Percentiles rank a stretch among this genome's conserved stretches.
These are phyloP conservation scores for Fibroporia radiculosa DNA, from an alignment of 768 basidiomycete species.

Conservation along the genomic window DNA sequence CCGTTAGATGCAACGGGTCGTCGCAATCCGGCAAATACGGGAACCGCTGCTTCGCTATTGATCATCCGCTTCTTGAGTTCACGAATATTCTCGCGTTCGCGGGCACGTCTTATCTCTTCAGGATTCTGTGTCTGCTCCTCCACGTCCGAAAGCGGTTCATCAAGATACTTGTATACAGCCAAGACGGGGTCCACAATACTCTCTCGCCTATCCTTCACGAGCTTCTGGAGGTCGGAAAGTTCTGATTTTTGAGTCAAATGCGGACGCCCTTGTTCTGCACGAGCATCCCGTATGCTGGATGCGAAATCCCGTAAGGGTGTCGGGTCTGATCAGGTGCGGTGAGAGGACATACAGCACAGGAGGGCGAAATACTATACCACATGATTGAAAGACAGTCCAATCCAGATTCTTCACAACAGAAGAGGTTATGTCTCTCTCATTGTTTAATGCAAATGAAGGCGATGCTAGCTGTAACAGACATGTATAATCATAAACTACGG, in stretches of 20 bases:
- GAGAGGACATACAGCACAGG: neutral
- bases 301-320: conserved; percentile 43
- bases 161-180: conserved; percentile 21
- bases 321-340: conserved; percentile 36
- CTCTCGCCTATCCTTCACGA: conserved; percentile 46
- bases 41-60: conserved; percentile 16
- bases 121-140: conserved; percentile 33
- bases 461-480: conserved; percentile 22
- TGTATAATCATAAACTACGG: neutral
- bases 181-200: conserved; percentile 42
- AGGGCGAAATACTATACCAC: conserved; percentile 35
- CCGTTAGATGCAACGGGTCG: conserved; percentile 24
- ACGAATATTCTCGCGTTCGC: conserved; percentile 44
- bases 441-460: conserved; percentile 33
- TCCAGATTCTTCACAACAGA: conserved; percentile 43
- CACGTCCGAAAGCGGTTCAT: conserved; percentile 29
- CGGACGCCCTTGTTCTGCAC: conserved; percentile 32
- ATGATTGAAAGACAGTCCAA: conserved; percentile 51
- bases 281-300: conserved; percentile 25
- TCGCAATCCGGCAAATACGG: conserved; percentile 12
- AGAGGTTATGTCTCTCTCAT: conserved; percentile 36
- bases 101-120: conserved; percentile 33
- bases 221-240: conserved; percentile 47
- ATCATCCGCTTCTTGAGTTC: conserved; percentile 50
- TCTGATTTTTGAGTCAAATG: conserved; percentile 33